phyloP scores from a whole-genome alignment of 208 protist genomes.

The Perkinsela sp. region DNA sequence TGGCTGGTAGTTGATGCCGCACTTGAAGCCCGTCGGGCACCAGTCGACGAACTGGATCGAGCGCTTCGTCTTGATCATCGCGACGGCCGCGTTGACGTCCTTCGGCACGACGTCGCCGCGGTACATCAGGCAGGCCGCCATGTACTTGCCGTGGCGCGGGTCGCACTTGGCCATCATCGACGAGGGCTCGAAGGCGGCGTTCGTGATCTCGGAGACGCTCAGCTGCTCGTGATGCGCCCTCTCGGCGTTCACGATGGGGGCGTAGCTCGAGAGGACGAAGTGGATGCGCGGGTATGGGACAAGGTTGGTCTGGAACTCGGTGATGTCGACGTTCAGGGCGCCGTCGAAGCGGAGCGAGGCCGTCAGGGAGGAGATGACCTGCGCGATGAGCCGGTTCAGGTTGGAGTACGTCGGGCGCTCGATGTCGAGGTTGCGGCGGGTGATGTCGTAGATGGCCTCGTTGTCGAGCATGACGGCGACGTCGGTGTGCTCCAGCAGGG shows the following conservation, averaged over 20 bases:
- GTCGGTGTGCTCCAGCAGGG: slow-evolving; percentile 75
- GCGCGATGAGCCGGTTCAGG: slow-evolving; percentile 78
- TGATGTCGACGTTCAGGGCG: slow-evolving; percentile 81
- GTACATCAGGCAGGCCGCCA: slow-evolving; percentile 88
- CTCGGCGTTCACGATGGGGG: slow-evolving; percentile 65
- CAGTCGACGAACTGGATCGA: slow-evolving; percentile 86
- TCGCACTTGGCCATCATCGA: slow-evolving; percentile 81
- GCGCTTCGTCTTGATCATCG: slow-evolving; percentile 75
- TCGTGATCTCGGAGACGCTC: slow-evolving; percentile 76
- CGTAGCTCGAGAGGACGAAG: slow-evolving; percentile 75
- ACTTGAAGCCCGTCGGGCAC: slow-evolving; percentile 88
- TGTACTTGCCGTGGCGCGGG: slow-evolving; percentile 82
- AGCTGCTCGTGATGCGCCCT: slow-evolving; percentile 77
- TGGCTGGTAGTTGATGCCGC: slow-evolving; percentile 92
- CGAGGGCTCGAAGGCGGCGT: slow-evolving; percentile 67
- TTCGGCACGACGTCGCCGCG: slow-evolving; percentile 86
- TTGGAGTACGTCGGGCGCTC: slow-evolving; percentile 79
- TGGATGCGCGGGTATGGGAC: slow-evolving; percentile 89
- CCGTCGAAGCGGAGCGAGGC: slow-evolving; percentile 79
- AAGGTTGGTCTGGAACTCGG: slow-evolving; percentile 87
- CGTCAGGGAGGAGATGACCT: slow-evolving; percentile 78
- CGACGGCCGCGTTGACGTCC: slow-evolving; percentile 75
- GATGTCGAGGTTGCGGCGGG: slow-evolving; percentile 64
- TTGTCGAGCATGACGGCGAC: slow-evolving; percentile 79
- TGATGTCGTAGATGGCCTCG: slow-evolving; percentile 84